Evolutionary conservation across 768 basidiomycete genomes (phyloP).

Genomic region (Leccinum disarticulatum): DNA sequence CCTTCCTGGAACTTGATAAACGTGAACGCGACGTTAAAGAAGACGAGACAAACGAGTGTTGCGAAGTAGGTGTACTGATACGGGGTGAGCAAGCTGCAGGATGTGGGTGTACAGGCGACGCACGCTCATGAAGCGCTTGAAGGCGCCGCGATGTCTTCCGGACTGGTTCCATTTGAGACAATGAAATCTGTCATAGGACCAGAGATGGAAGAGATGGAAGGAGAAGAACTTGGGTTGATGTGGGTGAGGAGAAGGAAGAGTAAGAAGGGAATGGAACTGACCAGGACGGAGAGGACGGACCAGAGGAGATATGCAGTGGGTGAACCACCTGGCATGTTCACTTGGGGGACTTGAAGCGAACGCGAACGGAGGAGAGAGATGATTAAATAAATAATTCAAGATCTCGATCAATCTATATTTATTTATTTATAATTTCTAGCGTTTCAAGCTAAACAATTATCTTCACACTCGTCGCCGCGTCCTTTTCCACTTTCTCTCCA

Average conservation of each 20-base stretch:
- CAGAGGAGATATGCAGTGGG: constrained; percentile 74
- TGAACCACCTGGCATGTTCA: constrained; percentile 71
- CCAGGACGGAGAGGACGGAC: constrained; percentile 66
- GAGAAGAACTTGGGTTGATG: constrained; percentile 51
- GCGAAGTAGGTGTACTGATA: constrained; percentile 78
- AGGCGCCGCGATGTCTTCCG: constrained; percentile 77
- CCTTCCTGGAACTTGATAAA: constrained; percentile 75
- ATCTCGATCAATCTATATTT: constrained; percentile 4
- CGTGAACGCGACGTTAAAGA: constrained; percentile 63
- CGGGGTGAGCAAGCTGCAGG: constrained; percentile 14
- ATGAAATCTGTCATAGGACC: constrained; percentile 74
- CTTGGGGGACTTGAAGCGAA: constrained; percentile 11
- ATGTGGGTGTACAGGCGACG: constrained; percentile 25
- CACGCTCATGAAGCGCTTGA: constrained; percentile 90
- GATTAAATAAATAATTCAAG: constrained; percentile 11
- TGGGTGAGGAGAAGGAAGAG: background rate
- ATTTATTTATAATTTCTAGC: background rate
- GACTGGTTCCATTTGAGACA: constrained; percentile 69
- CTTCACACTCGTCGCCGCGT: constrained; percentile 33
- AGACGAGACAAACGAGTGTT: constrained; percentile 62
- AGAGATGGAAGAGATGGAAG: constrained; percentile 74
- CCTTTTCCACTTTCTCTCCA: constrained; percentile 56
- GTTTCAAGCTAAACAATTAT: constrained; percentile 21
- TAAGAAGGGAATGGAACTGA: constrained; percentile 33
- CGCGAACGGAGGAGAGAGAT: background rate